Evolutionary conservation across 2,329 filamentous ascomycete species (phyloP).

Genomic region (Thelonectria discophora): DNA sequence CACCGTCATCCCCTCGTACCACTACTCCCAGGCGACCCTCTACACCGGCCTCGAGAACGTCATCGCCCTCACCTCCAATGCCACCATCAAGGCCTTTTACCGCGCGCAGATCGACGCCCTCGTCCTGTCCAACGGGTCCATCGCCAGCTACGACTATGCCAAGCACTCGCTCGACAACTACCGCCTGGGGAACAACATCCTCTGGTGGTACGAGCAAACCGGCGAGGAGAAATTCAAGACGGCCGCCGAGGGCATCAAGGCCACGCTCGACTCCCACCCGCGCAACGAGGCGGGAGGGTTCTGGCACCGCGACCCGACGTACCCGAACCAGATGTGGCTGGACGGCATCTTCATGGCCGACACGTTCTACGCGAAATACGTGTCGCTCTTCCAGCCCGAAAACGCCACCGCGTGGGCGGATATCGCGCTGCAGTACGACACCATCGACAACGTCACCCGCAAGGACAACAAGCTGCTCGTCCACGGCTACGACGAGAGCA

Average conservation of each 20-base stretch:
- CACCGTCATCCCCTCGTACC: constrained; percentile 49
- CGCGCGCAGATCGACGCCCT: constrained; percentile 57
- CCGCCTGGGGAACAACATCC: constrained; percentile 61
- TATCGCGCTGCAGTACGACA: constrained; percentile 55
- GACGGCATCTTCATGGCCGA: constrained; percentile 57
- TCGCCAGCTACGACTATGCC: constrained; percentile 55
- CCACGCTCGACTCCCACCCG: constrained; percentile 58
- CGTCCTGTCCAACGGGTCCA: constrained; percentile 54
- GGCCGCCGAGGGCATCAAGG: constrained; percentile 57
- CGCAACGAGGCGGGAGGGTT: constrained; percentile 61
- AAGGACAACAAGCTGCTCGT: constrained; percentile 55
- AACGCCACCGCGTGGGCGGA: constrained; percentile 52
- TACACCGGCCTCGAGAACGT: constrained; percentile 59
- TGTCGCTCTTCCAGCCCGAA: constrained; percentile 31
- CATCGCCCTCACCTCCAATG: constrained; percentile 53
- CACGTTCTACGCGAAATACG: constrained; percentile 54
- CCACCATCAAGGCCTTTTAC: constrained; percentile 55
- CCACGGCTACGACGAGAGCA: constrained; percentile 63
- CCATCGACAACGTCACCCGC: constrained; percentile 54
- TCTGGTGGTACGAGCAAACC: constrained; percentile 59
- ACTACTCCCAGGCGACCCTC: constrained; percentile 57
- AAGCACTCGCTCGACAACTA: constrained; percentile 63
- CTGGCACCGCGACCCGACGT: constrained; percentile 56
- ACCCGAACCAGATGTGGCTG: constrained; percentile 1
- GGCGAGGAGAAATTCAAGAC: constrained; percentile 57